phyloP scores from a whole-genome alignment of 2,329 filamentous ascomycete species.

The Pseudogymnoascus sp. region DNA sequence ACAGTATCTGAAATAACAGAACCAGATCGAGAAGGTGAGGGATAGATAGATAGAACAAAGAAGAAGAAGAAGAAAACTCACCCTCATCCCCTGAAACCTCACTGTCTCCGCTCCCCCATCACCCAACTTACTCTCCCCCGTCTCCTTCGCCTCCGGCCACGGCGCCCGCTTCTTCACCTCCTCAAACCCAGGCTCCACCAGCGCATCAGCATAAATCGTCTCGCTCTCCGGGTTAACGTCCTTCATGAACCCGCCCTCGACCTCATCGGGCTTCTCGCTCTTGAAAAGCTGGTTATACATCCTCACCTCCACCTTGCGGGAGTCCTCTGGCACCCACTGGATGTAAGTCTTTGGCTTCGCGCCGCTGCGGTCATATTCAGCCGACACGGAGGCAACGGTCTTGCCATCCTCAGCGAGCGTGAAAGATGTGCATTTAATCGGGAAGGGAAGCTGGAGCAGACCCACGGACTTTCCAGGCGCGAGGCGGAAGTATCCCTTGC shows the following conservation, averaged over 20 bases:
- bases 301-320: constrained; percentile 64
- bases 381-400: constrained; percentile 55
- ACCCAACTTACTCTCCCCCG: constrained; percentile 56
- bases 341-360: constrained; percentile 75
- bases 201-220: constrained; percentile 65
- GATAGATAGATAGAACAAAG: not conserved
- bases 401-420: constrained; percentile 58
- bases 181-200: constrained; percentile 77
- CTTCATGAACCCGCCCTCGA: constrained; percentile 71
- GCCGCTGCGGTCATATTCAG: constrained; percentile 61
- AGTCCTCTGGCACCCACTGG: constrained; percentile 76
- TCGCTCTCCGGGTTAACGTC: constrained; percentile 83
- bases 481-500: constrained; percentile 69
- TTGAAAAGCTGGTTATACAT: constrained; percentile 81
- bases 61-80: constrained; percentile 61
- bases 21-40: not conserved
- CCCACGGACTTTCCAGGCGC: constrained; percentile 69
- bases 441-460: constrained; percentile 61
- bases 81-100: constrained; percentile 84
- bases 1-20: not conserved
- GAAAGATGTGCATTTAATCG: constrained; percentile 62
- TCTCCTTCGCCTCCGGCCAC: constrained; percentile 64
- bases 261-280: constrained; percentile 70
- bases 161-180: constrained; percentile 67
- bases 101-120: constrained; percentile 64